phyloP scores from a whole-genome alignment of 371 early-diverging fungal genomes.

The Aphelidium insulamus region DNA sequence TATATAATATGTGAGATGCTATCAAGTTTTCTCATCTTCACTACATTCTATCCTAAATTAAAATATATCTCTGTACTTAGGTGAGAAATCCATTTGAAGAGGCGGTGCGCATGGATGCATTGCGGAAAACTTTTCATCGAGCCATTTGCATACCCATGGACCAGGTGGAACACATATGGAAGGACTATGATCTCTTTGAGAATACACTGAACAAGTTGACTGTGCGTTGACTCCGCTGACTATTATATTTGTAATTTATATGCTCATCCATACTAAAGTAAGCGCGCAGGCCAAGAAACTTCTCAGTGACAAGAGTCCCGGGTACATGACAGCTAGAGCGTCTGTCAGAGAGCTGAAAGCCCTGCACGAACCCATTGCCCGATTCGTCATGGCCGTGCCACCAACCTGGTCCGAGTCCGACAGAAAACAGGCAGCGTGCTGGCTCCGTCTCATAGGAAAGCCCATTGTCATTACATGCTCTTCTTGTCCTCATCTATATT shows the following conservation, averaged over 20 bases:
- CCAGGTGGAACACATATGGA: constrained; percentile 80
- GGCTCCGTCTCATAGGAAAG: too few species aligned
- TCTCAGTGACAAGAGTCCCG: constrained; percentile 51
- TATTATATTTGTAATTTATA: not conserved
- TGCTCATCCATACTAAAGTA: not conserved
- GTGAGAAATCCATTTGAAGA: constrained; percentile 60
- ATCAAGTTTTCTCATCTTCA: constrained; percentile 1
- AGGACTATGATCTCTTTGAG: constrained; percentile 84
- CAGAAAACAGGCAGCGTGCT: constrained; percentile 34
- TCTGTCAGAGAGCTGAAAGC: constrained; percentile 52
- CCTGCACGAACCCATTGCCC: constrained; percentile 45
- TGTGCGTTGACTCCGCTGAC: constrained; percentile 14
- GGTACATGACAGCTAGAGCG: constrained; percentile 80
- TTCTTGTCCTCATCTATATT: too few species aligned
- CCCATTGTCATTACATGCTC: too few species aligned
- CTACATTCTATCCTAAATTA: constrained; percentile 2
- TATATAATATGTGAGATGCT: not conserved
- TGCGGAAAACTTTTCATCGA: constrained; percentile 61
- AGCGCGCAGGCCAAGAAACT: constrained; percentile 53
- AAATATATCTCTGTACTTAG: constrained; percentile 11
- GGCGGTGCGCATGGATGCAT: constrained; percentile 60
- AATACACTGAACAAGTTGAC: constrained; percentile 58
- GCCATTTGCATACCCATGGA: constrained; percentile 64
- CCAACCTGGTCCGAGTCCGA: constrained; percentile 60
- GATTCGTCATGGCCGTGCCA: constrained; percentile 40